phyloP scores from a whole-genome alignment of 345 rosid species.

The Corchorus capsularis region DNA sequence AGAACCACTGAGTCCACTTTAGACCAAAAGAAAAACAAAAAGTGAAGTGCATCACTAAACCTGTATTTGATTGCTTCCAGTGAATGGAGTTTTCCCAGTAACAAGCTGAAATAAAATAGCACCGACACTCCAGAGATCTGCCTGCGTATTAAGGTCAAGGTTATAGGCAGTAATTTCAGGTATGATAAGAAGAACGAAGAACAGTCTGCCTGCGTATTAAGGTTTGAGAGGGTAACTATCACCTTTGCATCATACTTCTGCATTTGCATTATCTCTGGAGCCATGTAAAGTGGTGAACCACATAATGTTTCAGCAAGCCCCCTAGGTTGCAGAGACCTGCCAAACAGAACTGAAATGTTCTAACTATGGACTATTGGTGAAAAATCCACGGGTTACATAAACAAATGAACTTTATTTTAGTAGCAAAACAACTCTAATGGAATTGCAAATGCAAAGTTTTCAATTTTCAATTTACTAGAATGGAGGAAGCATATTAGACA shows the following conservation, averaged over 20 bases:
- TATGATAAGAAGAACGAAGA: background rate
- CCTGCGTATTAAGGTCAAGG: conserved; percentile 63
- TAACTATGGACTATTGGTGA: conserved; percentile 16
- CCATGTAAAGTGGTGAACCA: conserved; percentile 99
- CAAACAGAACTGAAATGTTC: conserved; percentile 23
- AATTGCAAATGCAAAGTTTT: background rate
- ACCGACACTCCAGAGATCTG: conserved; percentile 99
- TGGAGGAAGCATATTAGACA: background rate
- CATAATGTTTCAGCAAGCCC: conserved; percentile 97
- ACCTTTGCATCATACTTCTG: conserved; percentile 99
- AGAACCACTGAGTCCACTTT: background rate
- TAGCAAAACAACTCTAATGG: background rate
- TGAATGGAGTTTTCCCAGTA: conserved; percentile 90
- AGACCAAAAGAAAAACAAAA: conserved; percentile 18
- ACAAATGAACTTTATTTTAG: conserved; percentile 9
- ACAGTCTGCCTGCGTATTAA: conserved; percentile 3
- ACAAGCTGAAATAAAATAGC: conserved; percentile 94
- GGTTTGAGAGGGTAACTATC: conserved; percentile 23
- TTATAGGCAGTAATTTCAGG: conserved; percentile 34
- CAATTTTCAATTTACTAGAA: background rate
- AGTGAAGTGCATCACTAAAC: conserved; percentile 35
- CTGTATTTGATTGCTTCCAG: conserved; percentile 89
- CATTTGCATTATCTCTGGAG: conserved; percentile 98
- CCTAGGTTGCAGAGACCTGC: conserved; percentile 89
- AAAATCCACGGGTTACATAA: conserved; percentile 16